Evolutionary conservation across 1,284 basidiomycete genomes (phyloP), one percentile per base, ranked within the genome.

Genomic region (Coniophora puteana): DNA sequence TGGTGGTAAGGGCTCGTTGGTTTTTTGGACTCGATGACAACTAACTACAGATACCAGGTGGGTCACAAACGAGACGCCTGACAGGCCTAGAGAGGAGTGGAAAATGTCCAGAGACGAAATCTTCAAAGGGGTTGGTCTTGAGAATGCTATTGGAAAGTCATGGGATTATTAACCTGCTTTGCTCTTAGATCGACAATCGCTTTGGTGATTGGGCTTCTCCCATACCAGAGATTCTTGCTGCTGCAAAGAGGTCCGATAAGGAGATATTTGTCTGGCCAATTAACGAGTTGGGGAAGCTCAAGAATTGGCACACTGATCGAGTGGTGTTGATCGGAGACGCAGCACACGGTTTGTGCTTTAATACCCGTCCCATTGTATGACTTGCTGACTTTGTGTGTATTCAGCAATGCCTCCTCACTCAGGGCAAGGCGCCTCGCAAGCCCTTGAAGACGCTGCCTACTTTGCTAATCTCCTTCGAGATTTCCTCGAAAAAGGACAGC

Each of bases 341-440:
- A 28, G 58, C 58, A 32, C 58, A 62, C 45, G 60, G 60, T 61
- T 34, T 4, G 56, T 43, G 21, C 8, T 17, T 22, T 21, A 14
- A 40, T 41, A n/a, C 5, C 21, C 28, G 20, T n/a, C n/a, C n/a
- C n/a, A n/a, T n/a, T n/a, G 26, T 5, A 18, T 8, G 36, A 22
- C n/a, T 4, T 36, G 17, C 14, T 11, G 18, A 25, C 18, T 18
- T 5, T 11, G 25, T 28, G 17, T 35, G 7, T 38, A 16, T 17
- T 20, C 17, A 60, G 62, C 57, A 5, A 61, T 61, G 55, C 59
- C 62, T 8, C 62, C 62, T 3, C 53, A 63, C 37, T 58, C 58
- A 28, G 59, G 58, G 20, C 60, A 60, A 43, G 62, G 59, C n/a
- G 60, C 57, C 20, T 60, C 60, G 23, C 58, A 60, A 26, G 55